Base-by-base conservation (phyloP, 2,329 filamentous ascomycete species). In the Dothideomycetes sp. region DNA sequence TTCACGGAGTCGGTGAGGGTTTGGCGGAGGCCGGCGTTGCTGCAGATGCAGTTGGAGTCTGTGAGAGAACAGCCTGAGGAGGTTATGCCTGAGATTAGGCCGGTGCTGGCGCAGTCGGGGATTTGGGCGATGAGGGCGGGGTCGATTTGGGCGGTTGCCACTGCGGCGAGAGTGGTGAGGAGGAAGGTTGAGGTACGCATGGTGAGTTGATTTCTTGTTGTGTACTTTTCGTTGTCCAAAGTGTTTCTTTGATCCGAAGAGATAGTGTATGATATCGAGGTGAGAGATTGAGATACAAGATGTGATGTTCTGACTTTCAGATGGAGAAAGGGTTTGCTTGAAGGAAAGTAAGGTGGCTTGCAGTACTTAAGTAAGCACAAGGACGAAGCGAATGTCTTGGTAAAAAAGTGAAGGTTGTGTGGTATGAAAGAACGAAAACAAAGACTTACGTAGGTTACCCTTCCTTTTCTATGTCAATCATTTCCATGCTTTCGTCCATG, bases 401-500 rank as follows among this genome's bases (percentile, higher is more conserved):
- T 5, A 31, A 4, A 31, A 18, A 17, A 17, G 10, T 5, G 12
- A 8, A 31, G 12, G n/a, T 29, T 29, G 9, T 20, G 34, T 37
- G 34, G 25, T 37, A 22, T 37, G 28, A 25, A 32, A 28, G 12
- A 39, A 31, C 19, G n/a, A n/a, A n/a, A n/a, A n/a, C n/a, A n/a
- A n/a, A n/a, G n/a, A n/a, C n/a, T n/a, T n/a, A n/a, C n/a, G 10
- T 31, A 19, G 32, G 36, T 33, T 40, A 10, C 11, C 7, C 19
- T 39, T 39, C 19, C 27, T 40, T 40, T 27, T 40, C 37, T 33
- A 40, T 33, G n/a, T n/a, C n/a, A n/a, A n/a, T n/a, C 18, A 12
- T 27, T 19, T 40, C 27, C 18, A 20, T 33, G 28, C 15, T 15
- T 32, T 32, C 16, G 33, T 10, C 37, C 37, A 40, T 9, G 5